Evolutionary conservation across 768 basidiomycete genomes (phyloP), one percentile per base, ranked within the genome.

Genomic region (Tulasnella calospora): DNA sequence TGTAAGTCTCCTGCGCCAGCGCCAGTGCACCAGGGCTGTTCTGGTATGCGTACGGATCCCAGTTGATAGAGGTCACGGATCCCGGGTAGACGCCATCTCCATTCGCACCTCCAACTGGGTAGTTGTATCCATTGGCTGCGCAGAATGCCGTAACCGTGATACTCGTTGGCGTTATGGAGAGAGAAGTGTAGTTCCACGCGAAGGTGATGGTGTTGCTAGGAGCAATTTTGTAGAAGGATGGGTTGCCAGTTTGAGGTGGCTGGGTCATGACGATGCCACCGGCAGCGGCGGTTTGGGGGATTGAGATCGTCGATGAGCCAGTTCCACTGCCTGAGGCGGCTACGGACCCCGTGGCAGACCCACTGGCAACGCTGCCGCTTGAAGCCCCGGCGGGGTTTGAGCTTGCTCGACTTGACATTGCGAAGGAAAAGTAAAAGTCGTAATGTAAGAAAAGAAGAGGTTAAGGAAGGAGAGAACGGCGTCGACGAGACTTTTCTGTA

Each of bases 191-290:
- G 84, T 94, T 95, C 96, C 95, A 98, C 15, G 88, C 96, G 83
- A 98, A 94, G 30, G 95, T 97, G 82, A 98, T 90, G 79, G 86
- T 85, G 80, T 94, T 88, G 73, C 86, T 87, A 0, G 86, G 85
- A 0, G 94, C 93, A 82, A 98, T 92, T 88, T 96, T 95, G 87
- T 90, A 97, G 86, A 90, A 97, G 33, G 94, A 93, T 3, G 92
- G 91, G 44, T 90, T 89, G 41, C 85, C 87, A 12, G 92, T 92
- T 80, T 91, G 89, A 0, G 94, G 92, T 0, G 96, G 96, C 82
- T 93, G 89, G 61, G 93, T 94, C 82, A 94, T 89, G 79, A 89
- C 88, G 74, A 94, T 83, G n/a, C 88, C 86, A 30, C 93, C 85
- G 13, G 81, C 81, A 19, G 84, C 81, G 69, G 81, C 81, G 17